Conservation (phyloP, 768 basidiomycete genomes). For the Mycena maculata region DNA sequence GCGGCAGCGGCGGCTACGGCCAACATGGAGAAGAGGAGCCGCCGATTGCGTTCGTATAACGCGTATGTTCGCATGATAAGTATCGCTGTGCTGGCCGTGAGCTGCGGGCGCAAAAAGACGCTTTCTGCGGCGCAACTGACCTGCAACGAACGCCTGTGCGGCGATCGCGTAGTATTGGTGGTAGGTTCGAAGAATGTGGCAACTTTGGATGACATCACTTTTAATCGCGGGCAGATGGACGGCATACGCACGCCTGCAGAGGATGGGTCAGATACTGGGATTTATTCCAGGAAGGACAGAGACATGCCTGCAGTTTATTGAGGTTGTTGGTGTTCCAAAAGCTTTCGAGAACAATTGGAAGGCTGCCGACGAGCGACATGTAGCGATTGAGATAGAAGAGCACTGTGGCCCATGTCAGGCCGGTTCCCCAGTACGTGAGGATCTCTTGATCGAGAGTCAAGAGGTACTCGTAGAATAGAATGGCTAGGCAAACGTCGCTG, state of each 20-base stretch:
- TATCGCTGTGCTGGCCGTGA: constrained; percentile 39
- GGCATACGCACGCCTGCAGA: not conserved
- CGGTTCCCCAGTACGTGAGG: no score
- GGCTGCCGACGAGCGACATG: constrained; percentile 28
- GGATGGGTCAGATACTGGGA: no score
- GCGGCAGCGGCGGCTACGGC: constrained; percentile 36
- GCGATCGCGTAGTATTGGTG: constrained; percentile 49
- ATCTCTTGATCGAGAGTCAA: no score
- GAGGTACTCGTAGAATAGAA: no score
- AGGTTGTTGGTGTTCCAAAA: constrained; percentile 43
- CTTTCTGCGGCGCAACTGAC: constrained; percentile 41
- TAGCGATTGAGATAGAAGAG: constrained; percentile 36
- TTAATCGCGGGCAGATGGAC: not conserved
- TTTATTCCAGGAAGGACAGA: not conserved
- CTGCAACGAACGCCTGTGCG: constrained; percentile 48
- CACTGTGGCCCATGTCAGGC: not conserved
- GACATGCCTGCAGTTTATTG: constrained; percentile 43
- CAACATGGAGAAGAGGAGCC: constrained; percentile 43
- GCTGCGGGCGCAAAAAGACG: not conserved
- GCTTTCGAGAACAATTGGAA: constrained; percentile 13
- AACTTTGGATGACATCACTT: constrained; percentile 18
- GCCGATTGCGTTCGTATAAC: constrained; percentile 49
- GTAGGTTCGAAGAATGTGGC: constrained; percentile 44
- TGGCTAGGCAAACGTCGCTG: not conserved
- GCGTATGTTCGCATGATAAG: constrained; percentile 58